These are phyloP conservation scores for Piromyces finnis DNA, from an alignment of 192 early-diverging fungal genomes.

Conservation along the genomic window DNA sequence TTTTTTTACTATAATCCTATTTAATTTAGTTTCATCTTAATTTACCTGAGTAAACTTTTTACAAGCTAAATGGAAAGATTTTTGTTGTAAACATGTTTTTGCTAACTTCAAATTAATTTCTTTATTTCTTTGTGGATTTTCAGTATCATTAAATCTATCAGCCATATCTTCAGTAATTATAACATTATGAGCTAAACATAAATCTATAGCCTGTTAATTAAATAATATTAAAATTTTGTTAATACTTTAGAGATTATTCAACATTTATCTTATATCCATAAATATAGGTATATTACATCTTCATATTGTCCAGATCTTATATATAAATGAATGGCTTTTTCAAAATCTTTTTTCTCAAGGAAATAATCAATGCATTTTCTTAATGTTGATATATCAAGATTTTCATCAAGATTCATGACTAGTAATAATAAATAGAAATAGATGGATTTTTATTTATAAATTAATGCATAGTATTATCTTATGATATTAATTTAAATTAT, in stretches of 20 bases:
- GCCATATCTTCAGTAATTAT: constrained; percentile 20
- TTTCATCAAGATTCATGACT: background rate
- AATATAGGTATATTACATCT: background rate
- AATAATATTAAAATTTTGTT: too few species aligned
- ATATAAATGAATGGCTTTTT: background rate
- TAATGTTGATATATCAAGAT: background rate
- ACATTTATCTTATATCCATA: background rate
- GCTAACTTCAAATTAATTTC: constrained; percentile 11
- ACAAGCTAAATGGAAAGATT: constrained; percentile 22
- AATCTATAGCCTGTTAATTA: constrained; percentile 9
- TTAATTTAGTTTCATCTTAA: too few species aligned
- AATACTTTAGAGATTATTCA: too few species aligned
- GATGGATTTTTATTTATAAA: background rate
- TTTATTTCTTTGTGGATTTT: constrained; percentile 2
- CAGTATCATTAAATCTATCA: constrained; percentile 8
- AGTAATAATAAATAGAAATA: too few species aligned
- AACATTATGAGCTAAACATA: constrained; percentile 16
- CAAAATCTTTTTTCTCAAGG: background rate
- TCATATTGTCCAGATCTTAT: background rate
- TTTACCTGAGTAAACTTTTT: constrained; percentile 26
- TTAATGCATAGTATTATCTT: background rate
- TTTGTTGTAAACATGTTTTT: constrained; percentile 17
- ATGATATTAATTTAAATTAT: too few species aligned
- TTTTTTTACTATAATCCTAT: too few species aligned
- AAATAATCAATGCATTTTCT: background rate